Percentiles rank a stretch among this genome's conserved stretches.
Evolutionary conservation across 176 grass and related monocot species (phyloP).

Genomic region (Lolium rigidum): DNA sequence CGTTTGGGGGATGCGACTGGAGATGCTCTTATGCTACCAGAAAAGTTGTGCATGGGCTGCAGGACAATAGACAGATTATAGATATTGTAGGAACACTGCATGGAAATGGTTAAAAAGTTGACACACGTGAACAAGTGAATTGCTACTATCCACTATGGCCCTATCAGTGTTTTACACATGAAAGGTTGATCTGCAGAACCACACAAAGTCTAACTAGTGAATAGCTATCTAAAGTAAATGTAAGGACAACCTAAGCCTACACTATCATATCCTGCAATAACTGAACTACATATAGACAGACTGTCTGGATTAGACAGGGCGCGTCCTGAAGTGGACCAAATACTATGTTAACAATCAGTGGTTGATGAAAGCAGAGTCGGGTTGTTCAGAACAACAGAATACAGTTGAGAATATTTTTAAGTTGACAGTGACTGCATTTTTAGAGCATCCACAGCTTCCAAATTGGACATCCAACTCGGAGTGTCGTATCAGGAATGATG

Average conservation of each 20-base stretch:
- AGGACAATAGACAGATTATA: slow-evolving; percentile 21
- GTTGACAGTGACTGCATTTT: background rate
- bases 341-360: background rate
- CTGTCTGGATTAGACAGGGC: background rate
- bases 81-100: slow-evolving; percentile 11
- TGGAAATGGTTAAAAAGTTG: background rate
- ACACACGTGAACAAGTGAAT: slow-evolving; percentile 39
- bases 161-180: slow-evolving; percentile 15
- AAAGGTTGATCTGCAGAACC: slow-evolving; percentile 21
- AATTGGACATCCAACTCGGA: background rate
- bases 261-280: slow-evolving; percentile 15
- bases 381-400: slow-evolving; percentile 17
- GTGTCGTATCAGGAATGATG: background rate
- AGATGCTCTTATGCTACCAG: too few relatives aligned
- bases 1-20: too few relatives aligned
- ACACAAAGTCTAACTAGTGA: too few relatives aligned
- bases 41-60: too few relatives aligned
- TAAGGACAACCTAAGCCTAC: background rate
- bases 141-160: background rate
- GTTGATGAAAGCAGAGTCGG: background rate
- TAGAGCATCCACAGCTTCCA: background rate
- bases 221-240: too few relatives aligned
- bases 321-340: slow-evolving; percentile 8
- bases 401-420: background rate
- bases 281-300: slow-evolving; percentile 15